Conservation (phyloP, 192 early-diverging fungal genomes). For the Coemansia sp. region DNA sequence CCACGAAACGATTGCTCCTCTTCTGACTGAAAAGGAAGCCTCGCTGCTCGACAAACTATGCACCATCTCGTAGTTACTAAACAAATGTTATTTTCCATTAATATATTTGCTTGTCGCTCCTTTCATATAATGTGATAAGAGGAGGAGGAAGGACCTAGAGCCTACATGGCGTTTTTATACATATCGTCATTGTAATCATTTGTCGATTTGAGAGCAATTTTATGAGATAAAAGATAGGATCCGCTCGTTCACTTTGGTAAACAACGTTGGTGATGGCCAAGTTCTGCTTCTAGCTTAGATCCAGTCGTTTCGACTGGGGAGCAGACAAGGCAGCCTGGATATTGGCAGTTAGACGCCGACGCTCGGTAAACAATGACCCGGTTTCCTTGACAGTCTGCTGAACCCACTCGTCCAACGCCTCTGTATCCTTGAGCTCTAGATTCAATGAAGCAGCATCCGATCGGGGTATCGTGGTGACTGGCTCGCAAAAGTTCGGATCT, state of each 20-base stretch:
- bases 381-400: constrained; percentile 32
- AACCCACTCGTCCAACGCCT: constrained; percentile 30
- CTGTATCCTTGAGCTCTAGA: background rate
- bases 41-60: constrained; percentile 21
- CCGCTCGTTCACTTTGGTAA: background rate
- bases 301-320: constrained; percentile 26
- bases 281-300: constrained; percentile 4
- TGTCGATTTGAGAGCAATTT: no score
- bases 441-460: constrained; percentile 1
- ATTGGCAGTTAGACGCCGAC: constrained; percentile 43
- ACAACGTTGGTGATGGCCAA: background rate
- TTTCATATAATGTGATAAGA: no score
- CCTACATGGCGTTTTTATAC: no score
- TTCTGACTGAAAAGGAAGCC: constrained; percentile 28
- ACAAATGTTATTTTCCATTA: background rate
- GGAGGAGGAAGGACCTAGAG: no score
- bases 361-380: constrained; percentile 41
- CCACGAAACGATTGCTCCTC: constrained; percentile 23
- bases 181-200: no score
- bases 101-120: background rate
- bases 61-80: background rate
- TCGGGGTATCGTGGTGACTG: constrained; percentile 15
- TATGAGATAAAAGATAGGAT: no score
- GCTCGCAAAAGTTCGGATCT: constrained; percentile 14
- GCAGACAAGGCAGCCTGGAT: constrained; percentile 44